phyloP scores from a whole-genome alignment of 2,329 filamentous ascomycete genomes.

The Daldinia sp. region DNA sequence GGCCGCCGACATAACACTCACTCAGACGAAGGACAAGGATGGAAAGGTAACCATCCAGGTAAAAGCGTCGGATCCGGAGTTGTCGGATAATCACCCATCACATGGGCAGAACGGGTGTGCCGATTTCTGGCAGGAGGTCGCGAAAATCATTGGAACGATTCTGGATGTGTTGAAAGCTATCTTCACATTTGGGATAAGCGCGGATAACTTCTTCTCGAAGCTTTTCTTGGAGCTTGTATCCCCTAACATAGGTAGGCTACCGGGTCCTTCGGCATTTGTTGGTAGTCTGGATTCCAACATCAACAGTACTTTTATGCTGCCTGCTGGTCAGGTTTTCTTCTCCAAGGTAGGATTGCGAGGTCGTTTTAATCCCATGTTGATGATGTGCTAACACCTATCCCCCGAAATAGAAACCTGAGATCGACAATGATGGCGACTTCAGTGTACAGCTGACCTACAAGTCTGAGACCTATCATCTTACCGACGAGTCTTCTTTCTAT shows the following conservation, averaged over 20 bases:
- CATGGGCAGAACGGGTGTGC: neutral
- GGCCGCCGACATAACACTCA: neutral
- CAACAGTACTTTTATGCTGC: slow-evolving; percentile 1
- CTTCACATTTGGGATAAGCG: neutral
- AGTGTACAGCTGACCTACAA: neutral
- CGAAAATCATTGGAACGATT: neutral
- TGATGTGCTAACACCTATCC: neutral
- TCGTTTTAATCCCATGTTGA: neutral
- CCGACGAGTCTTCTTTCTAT: neutral
- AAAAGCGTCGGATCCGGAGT: neutral
- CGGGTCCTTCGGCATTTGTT: neutral
- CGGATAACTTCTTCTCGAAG: neutral
- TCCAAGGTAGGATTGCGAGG: neutral
- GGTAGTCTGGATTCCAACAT: slow-evolving; percentile 1
- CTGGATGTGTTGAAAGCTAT: neutral
- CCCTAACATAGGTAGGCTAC: neutral
- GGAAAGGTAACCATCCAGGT: neutral
- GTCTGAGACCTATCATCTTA: neutral
- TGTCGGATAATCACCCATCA: neutral
- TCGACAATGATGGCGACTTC: neutral
- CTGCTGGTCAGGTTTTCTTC: neutral
- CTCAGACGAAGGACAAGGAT: neutral
- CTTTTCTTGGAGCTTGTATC: neutral
- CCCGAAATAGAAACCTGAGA: neutral
- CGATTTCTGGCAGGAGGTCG: neutral